Conservation (phyloP, 495 filamentous ascomycete species). For the Aspergillus homomorphus region DNA sequence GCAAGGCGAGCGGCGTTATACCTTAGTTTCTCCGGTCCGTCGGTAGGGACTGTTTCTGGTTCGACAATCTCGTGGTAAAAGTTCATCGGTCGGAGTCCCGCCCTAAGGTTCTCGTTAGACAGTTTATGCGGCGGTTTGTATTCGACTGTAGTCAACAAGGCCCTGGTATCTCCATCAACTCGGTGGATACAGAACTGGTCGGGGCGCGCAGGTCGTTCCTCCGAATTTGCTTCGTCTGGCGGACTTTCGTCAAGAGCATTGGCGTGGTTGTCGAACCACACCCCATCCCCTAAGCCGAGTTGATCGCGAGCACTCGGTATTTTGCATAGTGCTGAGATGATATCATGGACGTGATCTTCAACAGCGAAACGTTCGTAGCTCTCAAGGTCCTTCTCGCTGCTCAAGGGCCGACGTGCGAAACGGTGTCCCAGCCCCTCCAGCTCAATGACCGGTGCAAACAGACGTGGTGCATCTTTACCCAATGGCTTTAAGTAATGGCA, state of each 20-base stretch:
- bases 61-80: conserved; percentile 24
- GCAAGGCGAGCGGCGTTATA: conserved; percentile 26
- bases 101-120: conserved; percentile 27
- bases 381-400: background rate
- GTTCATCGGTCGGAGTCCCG: conserved; percentile 29
- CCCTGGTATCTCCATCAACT: conserved; percentile 17
- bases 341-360: conserved; percentile 22
- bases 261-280: conserved; percentile 24
- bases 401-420: background rate
- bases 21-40: conserved; percentile 18
- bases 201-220: conserved; percentile 9
- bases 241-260: conserved; percentile 16
- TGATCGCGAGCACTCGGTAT: conserved; percentile 21
- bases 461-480: background rate
- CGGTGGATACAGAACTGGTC: conserved; percentile 14
- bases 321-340: conserved; percentile 27
- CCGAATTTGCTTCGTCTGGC: conserved; percentile 3
- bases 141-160: conserved; percentile 31
- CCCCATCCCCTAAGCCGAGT: conserved; percentile 25
- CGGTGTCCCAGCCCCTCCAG: background rate
- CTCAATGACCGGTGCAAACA: background rate
- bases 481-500: background rate
- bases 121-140: conserved; percentile 41
- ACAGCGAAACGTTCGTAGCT: conserved; percentile 10
- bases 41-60: conserved; percentile 18